Evolutionary conservation across 345 rosid species (phyloP), one percentile per base, ranked within the genome.

Genomic region (Lagerstroemia speciosa): DNA sequence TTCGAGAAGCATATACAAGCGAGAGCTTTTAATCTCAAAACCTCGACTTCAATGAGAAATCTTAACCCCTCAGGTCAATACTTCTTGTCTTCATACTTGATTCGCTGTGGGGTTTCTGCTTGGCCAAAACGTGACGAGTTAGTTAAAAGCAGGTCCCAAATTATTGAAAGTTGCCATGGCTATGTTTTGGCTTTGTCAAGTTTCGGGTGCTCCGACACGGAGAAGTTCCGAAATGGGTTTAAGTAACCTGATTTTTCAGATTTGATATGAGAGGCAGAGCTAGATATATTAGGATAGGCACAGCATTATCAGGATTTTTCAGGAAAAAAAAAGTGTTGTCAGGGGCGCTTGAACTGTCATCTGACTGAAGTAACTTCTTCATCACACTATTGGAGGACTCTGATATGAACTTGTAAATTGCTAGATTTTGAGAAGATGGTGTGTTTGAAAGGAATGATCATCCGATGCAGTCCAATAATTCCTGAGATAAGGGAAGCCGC

Each of bases 361-460:
- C 24, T n/a, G 7, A n/a, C 9, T 41, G 46, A n/a, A 53, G 20
- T 8, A 26, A 34, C 0, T 53, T 68, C 19, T 17, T n/a, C 46
- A 52, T 32, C 19, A 8, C 38, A 30, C 33, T 58, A 34, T 10
- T n/a, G 27, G 58, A 20, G 36, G 38, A 61, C 37, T n/a, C n/a
- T 27, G 27, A 22, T 26, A 15, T 10, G 50, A 37, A 31, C 32
- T 60, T 62, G 9, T 43, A 17, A 43, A 81, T 66, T 55, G 57
- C 64, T 72, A 91, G 99, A 94, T 81, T 87, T 94, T 37, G 98
- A 89, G 88, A 94, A 91, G 98, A 91, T 94, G 97, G 87, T 91
- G 27, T 91, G 93, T 2, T 70, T 94, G 79, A 91, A 91, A 75
- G 99, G 99, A 66, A 94, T 94, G 98, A 78, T 94, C 20, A 94